Evolutionary conservation across 2,329 filamentous ascomycete genomes (phyloP).

Genomic region (Calonectria pauciramosa): DNA sequence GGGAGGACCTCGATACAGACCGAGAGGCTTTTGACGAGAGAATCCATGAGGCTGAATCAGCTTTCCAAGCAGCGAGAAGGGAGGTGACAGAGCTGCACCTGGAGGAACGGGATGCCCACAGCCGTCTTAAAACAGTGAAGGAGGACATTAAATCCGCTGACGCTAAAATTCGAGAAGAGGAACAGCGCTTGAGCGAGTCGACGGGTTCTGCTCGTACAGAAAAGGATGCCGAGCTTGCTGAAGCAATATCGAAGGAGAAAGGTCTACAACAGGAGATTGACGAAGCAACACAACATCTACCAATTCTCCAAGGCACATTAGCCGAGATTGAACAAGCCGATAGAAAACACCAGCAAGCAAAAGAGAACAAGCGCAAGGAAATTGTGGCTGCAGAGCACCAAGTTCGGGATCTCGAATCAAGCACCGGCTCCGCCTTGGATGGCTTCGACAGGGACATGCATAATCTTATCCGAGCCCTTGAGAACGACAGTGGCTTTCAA

Average conservation of each 20-base stretch:
- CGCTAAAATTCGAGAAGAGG: conserved; percentile 67
- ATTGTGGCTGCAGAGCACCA: conserved; percentile 63
- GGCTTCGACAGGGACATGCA: conserved; percentile 76
- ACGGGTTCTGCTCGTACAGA: conserved; percentile 78
- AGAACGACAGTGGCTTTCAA: conserved; percentile 76
- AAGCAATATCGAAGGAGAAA: conserved; percentile 46
- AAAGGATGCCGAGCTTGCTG: conserved; percentile 68
- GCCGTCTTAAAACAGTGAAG: conserved; percentile 68
- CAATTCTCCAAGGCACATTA: conserved; percentile 50
- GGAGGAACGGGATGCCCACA: conserved; percentile 76
- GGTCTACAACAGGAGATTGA: conserved; percentile 45
- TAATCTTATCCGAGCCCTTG: conserved; percentile 76
- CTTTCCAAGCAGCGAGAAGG: conserved; percentile 65
- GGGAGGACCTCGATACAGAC: conserved; percentile 60
- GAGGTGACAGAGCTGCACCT: conserved; percentile 68
- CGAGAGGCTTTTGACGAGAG: conserved; percentile 61
- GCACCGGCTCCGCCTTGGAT: conserved; percentile 70
- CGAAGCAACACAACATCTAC: conserved; percentile 47
- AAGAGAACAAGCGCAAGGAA: conserved; percentile 65
- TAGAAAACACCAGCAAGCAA: conserved; percentile 48
- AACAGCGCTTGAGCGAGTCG: conserved; percentile 73
- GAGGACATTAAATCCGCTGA: conserved; percentile 61
- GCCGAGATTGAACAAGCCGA: conserved; percentile 49
- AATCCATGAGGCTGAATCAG: conserved; percentile 60
- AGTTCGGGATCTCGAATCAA: conserved; percentile 65